These are phyloP conservation scores for Margaritispora aquatica DNA, from an alignment of 495 filamentous ascomycete species.

Conservation along the genomic window DNA sequence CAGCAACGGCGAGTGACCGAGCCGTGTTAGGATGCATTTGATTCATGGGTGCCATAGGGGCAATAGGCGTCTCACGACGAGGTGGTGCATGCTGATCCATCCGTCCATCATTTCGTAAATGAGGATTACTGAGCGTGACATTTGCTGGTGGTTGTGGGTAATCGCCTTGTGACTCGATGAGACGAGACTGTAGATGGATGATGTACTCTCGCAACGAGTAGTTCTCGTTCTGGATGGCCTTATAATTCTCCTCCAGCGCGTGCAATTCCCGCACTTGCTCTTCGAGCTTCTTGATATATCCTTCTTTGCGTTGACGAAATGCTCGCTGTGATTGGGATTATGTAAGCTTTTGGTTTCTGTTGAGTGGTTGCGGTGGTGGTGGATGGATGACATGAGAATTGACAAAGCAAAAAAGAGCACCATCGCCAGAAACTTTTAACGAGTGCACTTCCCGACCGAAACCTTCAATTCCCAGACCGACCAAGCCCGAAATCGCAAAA, in stretches of 20 bases:
- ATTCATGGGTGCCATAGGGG: constrained; percentile 32
- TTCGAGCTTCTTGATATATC: constrained; percentile 94
- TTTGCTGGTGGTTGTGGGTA: constrained; percentile 70
- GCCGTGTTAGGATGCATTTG: constrained; percentile 35
- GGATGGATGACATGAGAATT: constrained; percentile 29
- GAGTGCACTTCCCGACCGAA: constrained; percentile 1
- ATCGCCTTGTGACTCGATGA: constrained; percentile 77
- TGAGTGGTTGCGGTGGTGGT: no score
- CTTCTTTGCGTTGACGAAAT: constrained; percentile 96
- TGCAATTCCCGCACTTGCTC: constrained; percentile 77
- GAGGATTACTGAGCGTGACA: constrained; percentile 23
- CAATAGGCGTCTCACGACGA: constrained; percentile 23
- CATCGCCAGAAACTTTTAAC: constrained; percentile 23
- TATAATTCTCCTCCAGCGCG: constrained; percentile 61
- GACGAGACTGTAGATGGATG: constrained; percentile 80
- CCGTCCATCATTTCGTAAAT: constrained; percentile 3
- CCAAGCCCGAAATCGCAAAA: constrained; percentile 14
- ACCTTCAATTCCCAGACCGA: neutral
- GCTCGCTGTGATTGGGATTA: constrained; percentile 66
- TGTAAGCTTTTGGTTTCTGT: constrained; percentile 17
- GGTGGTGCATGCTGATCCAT: constrained; percentile 4
- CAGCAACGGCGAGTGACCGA: constrained; percentile 26
- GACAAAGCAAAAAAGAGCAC: constrained; percentile 25
- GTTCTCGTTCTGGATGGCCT: constrained; percentile 77
- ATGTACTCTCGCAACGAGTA: constrained; percentile 87